Evolutionary conservation across 2,329 filamentous ascomycete species (phyloP).

Genomic region (Sporothrix phasma): DNA sequence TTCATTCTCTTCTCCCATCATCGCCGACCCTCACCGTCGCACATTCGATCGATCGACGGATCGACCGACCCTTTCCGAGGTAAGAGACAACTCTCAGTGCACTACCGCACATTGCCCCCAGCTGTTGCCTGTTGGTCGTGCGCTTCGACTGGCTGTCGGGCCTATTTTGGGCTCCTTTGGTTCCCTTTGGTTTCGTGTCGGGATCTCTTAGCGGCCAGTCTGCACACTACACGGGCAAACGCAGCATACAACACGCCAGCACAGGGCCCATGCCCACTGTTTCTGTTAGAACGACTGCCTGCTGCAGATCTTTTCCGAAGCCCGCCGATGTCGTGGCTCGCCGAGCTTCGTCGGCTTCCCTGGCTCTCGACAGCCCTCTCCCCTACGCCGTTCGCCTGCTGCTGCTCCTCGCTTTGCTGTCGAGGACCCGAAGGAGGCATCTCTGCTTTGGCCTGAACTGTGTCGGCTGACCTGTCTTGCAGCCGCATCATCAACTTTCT

Average conservation of each 20-base stretch:
- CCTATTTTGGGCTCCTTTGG: background rate
- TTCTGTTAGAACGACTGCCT: background rate
- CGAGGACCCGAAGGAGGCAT: background rate
- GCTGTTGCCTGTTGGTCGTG: background rate
- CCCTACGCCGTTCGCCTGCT: background rate
- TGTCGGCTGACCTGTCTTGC: background rate
- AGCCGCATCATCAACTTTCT: background rate
- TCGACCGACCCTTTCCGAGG: background rate
- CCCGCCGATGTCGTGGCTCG: background rate
- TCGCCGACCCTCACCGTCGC: background rate
- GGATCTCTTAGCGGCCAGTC: background rate
- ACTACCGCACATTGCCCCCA: background rate
- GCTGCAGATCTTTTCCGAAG: conserved; percentile 8
- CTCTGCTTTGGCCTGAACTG: background rate
- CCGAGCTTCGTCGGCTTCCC: background rate
- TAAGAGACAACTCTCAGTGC: background rate
- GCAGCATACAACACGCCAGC: background rate
- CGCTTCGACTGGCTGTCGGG: background rate
- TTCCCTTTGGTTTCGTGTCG: too few relatives aligned
- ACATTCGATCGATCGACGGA: background rate
- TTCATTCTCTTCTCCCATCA: background rate
- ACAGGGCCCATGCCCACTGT: background rate
- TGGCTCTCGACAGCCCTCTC: background rate
- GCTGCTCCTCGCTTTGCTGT: background rate
- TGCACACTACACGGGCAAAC: background rate